phyloP scores from a whole-genome alignment of 495 filamentous ascomycete species.

The Chaetomium tenue region DNA sequence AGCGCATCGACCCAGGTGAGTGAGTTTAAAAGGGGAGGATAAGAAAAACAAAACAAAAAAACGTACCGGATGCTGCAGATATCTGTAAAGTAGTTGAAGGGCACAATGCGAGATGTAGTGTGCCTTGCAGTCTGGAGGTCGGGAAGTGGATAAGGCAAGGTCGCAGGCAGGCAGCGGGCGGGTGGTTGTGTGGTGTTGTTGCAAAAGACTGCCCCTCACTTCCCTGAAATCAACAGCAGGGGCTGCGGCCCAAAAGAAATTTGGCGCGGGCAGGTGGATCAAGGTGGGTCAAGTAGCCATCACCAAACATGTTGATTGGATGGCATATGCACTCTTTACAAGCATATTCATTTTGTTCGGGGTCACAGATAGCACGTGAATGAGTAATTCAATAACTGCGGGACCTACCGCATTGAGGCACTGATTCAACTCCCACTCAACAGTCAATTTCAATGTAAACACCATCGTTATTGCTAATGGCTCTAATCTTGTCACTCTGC shows the following conservation, averaged over 20 bases:
- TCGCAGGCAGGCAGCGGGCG: conserved; percentile 13
- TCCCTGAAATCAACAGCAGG: conserved; percentile 15
- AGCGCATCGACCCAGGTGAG: not conserved
- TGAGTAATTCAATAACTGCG: not conserved
- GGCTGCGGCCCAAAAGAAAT: conserved; percentile 16
- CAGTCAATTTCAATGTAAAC: not conserved
- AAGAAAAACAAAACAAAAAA: not conserved
- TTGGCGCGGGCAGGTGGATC: conserved; percentile 15
- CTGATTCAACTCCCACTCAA: not conserved
- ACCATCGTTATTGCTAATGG: not conserved
- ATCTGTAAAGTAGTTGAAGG: not conserved
- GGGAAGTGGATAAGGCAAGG: conserved; percentile 21
- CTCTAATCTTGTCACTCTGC: conserved; percentile 1
- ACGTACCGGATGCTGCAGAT: conserved; percentile 19
- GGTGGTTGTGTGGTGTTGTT: conserved; percentile 14
- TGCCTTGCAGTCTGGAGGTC: not conserved
- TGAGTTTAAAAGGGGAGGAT: too few relatives aligned
- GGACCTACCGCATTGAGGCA: too few relatives aligned
- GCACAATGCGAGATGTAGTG: not conserved
- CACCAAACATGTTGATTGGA: not conserved
- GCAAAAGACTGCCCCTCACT: conserved; percentile 26
- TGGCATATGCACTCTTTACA: not conserved
- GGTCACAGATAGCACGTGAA: not conserved
- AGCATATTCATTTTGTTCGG: not conserved
- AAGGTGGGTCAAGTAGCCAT: not conserved